Percentiles rank a stretch among this genome's conserved stretches.
These are phyloP conservation scores for Cephalotrichum gorgonifer DNA, from an alignment of 2,329 filamentous ascomycete genomes.

Conservation along the genomic window DNA sequence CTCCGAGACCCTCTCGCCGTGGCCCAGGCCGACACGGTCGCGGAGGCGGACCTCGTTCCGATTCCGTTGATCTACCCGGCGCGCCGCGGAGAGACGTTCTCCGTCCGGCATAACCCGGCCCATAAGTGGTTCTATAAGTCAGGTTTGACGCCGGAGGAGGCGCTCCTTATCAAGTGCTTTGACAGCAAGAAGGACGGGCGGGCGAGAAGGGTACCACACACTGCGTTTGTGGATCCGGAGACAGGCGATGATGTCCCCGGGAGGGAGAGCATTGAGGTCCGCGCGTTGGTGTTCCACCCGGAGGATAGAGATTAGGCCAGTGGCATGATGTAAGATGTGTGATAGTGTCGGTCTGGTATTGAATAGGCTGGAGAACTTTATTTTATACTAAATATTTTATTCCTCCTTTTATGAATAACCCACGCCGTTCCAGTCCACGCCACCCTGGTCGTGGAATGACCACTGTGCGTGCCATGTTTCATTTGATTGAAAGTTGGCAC, in stretches of 20 bases:
- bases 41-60: constrained; percentile 37
- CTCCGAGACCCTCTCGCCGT: constrained; percentile 43
- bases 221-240: constrained; percentile 10
- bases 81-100: constrained; percentile 37
- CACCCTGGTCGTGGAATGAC: too few relatives aligned
- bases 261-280: constrained; percentile 51
- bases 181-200: constrained; percentile 44
- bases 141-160: constrained; percentile 39
- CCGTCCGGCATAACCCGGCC: constrained; percentile 25
- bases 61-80: constrained; percentile 39
- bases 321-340: too few relatives aligned
- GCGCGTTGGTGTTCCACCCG: constrained; percentile 41
- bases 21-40: constrained; percentile 37
- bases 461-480: too few relatives aligned
- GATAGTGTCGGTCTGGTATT: too few relatives aligned
- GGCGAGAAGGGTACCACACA: constrained; percentile 20
- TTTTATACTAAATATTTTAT: too few relatives aligned
- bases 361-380: too few relatives aligned
- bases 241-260: constrained; percentile 27
- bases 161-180: constrained; percentile 51
- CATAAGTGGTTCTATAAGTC: constrained; percentile 45
- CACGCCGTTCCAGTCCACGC: too few relatives aligned
- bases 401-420: too few relatives aligned
- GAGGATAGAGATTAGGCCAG: constrained; percentile 23
- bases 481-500: too few relatives aligned